A percentile compares a stretch with the other conserved stretches of the same genome.
Evolutionary conservation across 78 protist genomes (phyloP).

Genomic region (Cyanophora paradoxa): DNA sequence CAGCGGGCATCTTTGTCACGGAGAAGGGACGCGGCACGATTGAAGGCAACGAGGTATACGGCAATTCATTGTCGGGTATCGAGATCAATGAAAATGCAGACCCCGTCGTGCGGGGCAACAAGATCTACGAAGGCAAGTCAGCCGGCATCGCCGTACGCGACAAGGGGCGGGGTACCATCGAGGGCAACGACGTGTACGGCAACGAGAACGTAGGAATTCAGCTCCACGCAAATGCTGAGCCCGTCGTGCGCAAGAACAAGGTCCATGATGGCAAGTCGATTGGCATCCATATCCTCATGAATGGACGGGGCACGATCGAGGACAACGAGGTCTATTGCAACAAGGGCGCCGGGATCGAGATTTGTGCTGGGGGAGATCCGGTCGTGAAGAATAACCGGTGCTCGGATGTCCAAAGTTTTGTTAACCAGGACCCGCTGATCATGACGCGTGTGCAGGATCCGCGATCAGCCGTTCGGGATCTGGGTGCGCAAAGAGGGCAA

Average conservation of each 20-base stretch:
- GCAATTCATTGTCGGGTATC: no score
- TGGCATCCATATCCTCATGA: conserved; percentile 1
- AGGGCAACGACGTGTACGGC: conserved; percentile 21
- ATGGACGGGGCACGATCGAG: conserved; percentile 18
- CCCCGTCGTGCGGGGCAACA: conserved; percentile 18
- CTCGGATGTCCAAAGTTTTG: no score
- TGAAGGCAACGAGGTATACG: conserved; percentile 14
- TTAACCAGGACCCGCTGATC: no score
- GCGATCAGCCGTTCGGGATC: no score
- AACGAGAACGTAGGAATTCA: not conserved
- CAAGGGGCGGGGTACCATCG: conserved; percentile 1
- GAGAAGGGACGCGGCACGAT: conserved; percentile 2
- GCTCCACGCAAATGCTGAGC: not conserved
- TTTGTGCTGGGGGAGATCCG: not conserved
- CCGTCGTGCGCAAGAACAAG: conserved; percentile 4
- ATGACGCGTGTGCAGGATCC: no score
- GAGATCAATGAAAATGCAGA: not conserved
- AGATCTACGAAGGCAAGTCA: conserved; percentile 15
- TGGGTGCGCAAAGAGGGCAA: no score
- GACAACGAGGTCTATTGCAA: conserved; percentile 20
- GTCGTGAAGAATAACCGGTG: conserved; percentile 12
- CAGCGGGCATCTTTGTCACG: not conserved
- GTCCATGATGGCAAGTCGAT: conserved; percentile 3
- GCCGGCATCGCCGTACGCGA: not conserved
- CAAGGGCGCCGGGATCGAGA: conserved; percentile 3